A percentile compares a stretch with the other conserved stretches of the same genome.
phyloP scores from a whole-genome alignment of 176 grass and related monocot species.

The Zoysia pacifica region DNA sequence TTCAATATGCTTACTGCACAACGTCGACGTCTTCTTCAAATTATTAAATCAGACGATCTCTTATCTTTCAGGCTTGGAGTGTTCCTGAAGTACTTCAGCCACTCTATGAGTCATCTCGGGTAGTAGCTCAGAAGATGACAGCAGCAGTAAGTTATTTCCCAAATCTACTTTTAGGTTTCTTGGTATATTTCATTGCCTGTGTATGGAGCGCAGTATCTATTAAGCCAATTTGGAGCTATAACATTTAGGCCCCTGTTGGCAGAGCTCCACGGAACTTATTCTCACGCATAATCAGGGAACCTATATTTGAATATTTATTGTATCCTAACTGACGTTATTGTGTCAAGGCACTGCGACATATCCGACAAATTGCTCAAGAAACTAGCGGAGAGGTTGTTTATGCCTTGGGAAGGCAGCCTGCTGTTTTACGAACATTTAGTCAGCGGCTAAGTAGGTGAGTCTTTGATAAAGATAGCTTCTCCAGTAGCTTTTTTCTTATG shows the following conservation, averaged over 20 bases:
- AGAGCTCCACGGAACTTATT: too few relatives aligned
- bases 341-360: constrained; percentile 82
- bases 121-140: constrained; percentile 99
- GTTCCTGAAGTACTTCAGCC: constrained; percentile 94
- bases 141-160: constrained; percentile 64
- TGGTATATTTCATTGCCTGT: not conserved
- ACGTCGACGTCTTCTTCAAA: constrained; percentile 2
- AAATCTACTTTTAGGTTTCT: constrained; percentile 5
- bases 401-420: constrained; percentile 80
- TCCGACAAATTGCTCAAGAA: constrained; percentile 98
- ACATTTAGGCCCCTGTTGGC: too few relatives aligned
- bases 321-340: constrained; percentile 3
- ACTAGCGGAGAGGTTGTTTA: constrained; percentile 83
- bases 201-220: not conserved
- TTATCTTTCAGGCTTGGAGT: constrained; percentile 73
- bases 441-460: constrained; percentile 84
- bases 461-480: constrained; percentile 25
- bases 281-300: too few relatives aligned
- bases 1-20: not conserved
- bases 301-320: constrained; percentile 3
- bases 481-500: not conserved
- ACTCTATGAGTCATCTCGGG: constrained; percentile 86
- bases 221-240: too few relatives aligned
- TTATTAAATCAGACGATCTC: constrained; percentile 21
- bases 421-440: constrained; percentile 87